These are phyloP conservation scores for Tetrahymena borealis DNA, from an alignment of 73 alveolate genomes.

Conservation along the genomic window DNA sequence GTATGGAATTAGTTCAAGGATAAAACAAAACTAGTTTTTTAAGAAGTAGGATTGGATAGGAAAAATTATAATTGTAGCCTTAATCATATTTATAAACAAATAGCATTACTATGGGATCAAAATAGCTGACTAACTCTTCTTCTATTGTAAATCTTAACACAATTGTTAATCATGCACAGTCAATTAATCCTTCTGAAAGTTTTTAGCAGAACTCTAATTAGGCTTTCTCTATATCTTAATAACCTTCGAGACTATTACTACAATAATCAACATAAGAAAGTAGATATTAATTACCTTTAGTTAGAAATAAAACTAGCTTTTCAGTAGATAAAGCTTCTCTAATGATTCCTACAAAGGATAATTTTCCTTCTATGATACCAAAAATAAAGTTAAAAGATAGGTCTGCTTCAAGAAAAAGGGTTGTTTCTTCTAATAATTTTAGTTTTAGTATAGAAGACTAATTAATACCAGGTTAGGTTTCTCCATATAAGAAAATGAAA, in stretches of 20 bases:
- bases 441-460: background rate
- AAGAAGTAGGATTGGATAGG: background rate
- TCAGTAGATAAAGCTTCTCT: background rate
- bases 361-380: background rate
- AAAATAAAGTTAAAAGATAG: background rate
- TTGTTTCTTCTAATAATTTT: background rate
- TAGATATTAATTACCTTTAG: background rate
- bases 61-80: background rate
- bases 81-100: background rate
- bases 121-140: background rate
- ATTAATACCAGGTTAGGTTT: background rate
- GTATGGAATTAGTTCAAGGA: background rate
- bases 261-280: background rate
- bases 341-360: background rate
- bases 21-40: background rate
- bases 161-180: background rate
- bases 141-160: background rate
- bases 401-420: background rate
- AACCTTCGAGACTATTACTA: too few species aligned
- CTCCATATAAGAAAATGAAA: background rate
- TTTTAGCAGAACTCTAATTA: background rate
- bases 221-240: background rate
- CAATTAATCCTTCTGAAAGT: background rate
- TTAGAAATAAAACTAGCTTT: background rate
- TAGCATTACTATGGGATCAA: background rate